phyloP scores from a whole-genome alignment of 2,329 filamentous ascomycete species.

The Cytospora piceicola region DNA sequence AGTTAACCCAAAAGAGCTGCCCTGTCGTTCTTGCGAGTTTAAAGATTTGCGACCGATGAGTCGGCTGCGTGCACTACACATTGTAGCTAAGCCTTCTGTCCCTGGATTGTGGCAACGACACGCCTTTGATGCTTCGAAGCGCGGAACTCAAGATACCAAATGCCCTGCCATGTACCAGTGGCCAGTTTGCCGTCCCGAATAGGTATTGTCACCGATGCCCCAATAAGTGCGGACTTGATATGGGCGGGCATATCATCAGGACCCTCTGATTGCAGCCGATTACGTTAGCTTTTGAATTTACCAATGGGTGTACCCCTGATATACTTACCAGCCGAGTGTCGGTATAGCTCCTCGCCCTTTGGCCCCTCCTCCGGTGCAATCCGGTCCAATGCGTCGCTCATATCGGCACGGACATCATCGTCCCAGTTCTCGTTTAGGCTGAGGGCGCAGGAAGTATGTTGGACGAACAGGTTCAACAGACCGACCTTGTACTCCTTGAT shows the following conservation, averaged over 20 bases:
- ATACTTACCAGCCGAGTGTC: constrained; percentile 56
- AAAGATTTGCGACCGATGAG: not conserved
- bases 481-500: constrained; percentile 83
- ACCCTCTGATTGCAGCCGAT: constrained; percentile 65
- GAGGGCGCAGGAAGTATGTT: constrained; percentile 92
- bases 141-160: constrained; percentile 87
- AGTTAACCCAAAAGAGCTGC: not conserved
- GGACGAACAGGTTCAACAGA: constrained; percentile 85
- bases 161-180: constrained; percentile 78
- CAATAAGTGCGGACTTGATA: constrained; percentile 88
- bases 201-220: constrained; percentile 86
- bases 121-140: constrained; percentile 74
- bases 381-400: constrained; percentile 90
- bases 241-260: constrained; percentile 95
- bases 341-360: constrained; percentile 74
- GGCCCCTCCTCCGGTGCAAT: constrained; percentile 80
- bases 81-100: constrained; percentile 63
- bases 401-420: constrained; percentile 81
- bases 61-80: not conserved
- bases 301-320: not conserved
- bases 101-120: constrained; percentile 92
- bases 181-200: constrained; percentile 83
- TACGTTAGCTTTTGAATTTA: not conserved
- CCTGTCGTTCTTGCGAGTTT: not conserved
- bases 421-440: constrained; percentile 93